Percentiles rank a stretch among this genome's conserved stretches.
Evolutionary conservation across 2,329 filamentous ascomycete species (phyloP).

Genomic region (Sclerotiophoma versabilis): DNA sequence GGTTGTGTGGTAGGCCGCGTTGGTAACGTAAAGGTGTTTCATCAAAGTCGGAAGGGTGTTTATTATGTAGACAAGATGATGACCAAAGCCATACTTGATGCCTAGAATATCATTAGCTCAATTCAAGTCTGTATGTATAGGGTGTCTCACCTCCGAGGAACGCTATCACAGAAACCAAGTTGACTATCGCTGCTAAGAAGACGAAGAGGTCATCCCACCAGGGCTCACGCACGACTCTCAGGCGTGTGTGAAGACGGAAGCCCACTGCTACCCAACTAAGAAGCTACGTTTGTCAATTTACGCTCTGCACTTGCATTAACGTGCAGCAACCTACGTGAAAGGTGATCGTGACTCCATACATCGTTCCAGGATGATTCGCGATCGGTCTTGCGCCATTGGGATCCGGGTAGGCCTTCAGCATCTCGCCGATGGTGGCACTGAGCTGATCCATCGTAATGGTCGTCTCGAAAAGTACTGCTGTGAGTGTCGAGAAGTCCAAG

Average conservation of each 20-base stretch:
- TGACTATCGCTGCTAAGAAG: slow-evolving; percentile 34
- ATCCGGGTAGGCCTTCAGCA: slow-evolving; percentile 33
- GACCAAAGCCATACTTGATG: slow-evolving; percentile 37
- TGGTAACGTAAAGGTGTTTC: slow-evolving; percentile 35
- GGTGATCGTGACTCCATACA: slow-evolving; percentile 37
- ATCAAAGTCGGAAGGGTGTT: slow-evolving; percentile 22
- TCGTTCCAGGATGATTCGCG: slow-evolving; percentile 28
- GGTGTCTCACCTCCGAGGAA: slow-evolving; percentile 29
- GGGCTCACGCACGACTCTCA: slow-evolving; percentile 34
- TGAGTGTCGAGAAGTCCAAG: background rate
- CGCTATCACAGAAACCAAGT: slow-evolving; percentile 27
- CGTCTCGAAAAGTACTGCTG: background rate
- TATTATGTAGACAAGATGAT: slow-evolving; percentile 34
- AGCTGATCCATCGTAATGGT: slow-evolving; percentile 20
- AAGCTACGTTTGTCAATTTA: slow-evolving; percentile 25
- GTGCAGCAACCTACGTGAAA: slow-evolving; percentile 31
- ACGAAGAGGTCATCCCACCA: slow-evolving; percentile 48
- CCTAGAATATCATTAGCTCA: slow-evolving; percentile 25
- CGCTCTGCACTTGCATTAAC: background rate
- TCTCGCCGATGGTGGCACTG: slow-evolving; percentile 18
- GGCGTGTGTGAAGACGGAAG: slow-evolving; percentile 38
- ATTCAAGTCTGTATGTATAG: background rate
- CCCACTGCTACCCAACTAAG: slow-evolving; percentile 35
- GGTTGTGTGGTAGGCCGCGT: slow-evolving; percentile 37
- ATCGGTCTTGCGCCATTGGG: slow-evolving; percentile 31